A percentile compares a stretch with the other conserved stretches of the same genome.
Evolutionary conservation across 306 rosid species (phyloP).

Genomic region (Benincasa hispida): DNA sequence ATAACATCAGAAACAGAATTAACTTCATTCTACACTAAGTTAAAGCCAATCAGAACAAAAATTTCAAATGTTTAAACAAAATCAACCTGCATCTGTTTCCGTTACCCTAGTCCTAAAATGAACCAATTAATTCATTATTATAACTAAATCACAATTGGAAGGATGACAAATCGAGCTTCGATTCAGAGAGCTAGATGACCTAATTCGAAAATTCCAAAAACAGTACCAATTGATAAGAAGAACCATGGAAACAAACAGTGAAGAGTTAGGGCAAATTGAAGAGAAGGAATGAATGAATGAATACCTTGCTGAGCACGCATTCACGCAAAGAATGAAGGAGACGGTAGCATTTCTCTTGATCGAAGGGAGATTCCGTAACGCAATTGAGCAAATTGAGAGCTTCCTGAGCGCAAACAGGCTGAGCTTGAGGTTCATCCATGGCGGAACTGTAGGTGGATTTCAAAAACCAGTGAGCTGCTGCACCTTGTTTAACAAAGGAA

Average conservation of each 20-base stretch:
- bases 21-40: background rate
- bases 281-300: background rate
- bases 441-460: background rate
- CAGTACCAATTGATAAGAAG: background rate
- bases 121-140: too few species aligned
- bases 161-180: too few species aligned
- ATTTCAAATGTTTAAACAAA: too few species aligned
- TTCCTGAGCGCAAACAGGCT: constrained; percentile 59
- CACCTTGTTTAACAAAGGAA: too few species aligned
- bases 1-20: background rate
- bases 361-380: constrained; percentile 46
- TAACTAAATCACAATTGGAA: background rate
- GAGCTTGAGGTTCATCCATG: constrained; percentile 29
- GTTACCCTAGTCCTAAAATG: too few species aligned
- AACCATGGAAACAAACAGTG: background rate
- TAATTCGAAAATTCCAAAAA: background rate
- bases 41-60: background rate
- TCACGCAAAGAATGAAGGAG: constrained; percentile 54
- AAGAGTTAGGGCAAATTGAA: background rate
- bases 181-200: background rate
- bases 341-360: constrained; percentile 48
- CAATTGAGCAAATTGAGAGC: constrained; percentile 69
- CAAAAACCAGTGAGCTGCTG: background rate
- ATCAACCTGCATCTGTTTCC: too few species aligned
- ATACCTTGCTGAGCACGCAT: constrained; percentile 69